Conservation (phyloP, 2,329 filamentous ascomycete species). For the Lachnellula subtilissima region DNA sequence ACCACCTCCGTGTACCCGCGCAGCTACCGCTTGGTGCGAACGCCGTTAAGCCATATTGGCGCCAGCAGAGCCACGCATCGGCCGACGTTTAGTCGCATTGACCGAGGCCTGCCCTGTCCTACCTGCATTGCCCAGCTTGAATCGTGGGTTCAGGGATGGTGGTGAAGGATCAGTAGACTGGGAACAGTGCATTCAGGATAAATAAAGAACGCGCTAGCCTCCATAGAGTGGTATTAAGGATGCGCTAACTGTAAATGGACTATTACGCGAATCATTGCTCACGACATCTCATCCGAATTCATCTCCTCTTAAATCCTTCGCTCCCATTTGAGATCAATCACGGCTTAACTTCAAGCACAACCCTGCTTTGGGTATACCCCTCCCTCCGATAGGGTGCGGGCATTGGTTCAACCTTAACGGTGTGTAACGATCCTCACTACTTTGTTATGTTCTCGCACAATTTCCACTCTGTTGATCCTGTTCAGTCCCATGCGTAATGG, state of each 20-base stretch:
- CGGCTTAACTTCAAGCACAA: neutral
- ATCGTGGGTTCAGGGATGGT: no score
- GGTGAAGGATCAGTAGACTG: neutral
- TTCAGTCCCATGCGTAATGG: neutral
- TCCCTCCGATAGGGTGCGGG: neutral
- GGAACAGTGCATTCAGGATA: neutral
- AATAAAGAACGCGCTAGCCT: neutral
- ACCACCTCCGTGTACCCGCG: neutral
- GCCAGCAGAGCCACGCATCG: no score
- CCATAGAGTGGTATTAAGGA: neutral
- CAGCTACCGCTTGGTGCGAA: neutral
- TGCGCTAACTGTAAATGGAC: neutral
- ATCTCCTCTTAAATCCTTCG: neutral
- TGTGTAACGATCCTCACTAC: neutral
- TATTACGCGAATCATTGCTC: neutral
- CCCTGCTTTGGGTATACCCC: neutral
- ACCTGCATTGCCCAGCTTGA: neutral
- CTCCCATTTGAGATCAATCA: no score
- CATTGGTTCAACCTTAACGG: neutral
- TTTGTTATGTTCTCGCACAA: neutral
- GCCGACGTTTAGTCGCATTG: no score
- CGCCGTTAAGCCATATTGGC: no score
- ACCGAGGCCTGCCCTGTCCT: neutral
- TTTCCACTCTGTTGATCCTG: neutral
- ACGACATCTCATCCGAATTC: neutral